These are phyloP conservation scores for Penicillium desertorum DNA, from an alignment of 495 filamentous ascomycete species.

Conservation along the genomic window DNA sequence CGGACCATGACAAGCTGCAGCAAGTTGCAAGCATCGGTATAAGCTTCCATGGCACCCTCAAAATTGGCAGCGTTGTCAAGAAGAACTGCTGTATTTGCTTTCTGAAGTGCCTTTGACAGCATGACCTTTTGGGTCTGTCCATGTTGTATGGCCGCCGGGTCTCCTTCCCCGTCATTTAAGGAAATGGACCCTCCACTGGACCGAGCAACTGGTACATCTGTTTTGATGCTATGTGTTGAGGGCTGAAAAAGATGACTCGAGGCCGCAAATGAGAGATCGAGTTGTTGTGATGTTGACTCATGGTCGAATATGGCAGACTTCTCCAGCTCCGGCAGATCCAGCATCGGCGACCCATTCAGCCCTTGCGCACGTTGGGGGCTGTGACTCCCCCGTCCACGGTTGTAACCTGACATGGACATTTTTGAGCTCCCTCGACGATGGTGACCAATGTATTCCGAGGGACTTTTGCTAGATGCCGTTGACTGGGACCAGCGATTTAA, in stretches of 20 bases:
- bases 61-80: constrained; percentile 94
- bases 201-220: constrained; percentile 15
- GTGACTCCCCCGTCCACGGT: constrained; percentile 6
- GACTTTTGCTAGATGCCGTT: constrained; percentile 66
- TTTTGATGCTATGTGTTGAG: constrained; percentile 18
- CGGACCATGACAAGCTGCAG: constrained; percentile 83
- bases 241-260: constrained; percentile 23
- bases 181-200: constrained; percentile 31
- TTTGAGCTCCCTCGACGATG: constrained; percentile 54
- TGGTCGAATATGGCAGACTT: constrained; percentile 25
- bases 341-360: constrained; percentile 21
- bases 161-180: constrained; percentile 27
- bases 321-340: constrained; percentile 25
- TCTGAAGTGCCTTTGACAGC: constrained; percentile 88
- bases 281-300: constrained; percentile 18
- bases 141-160: constrained; percentile 39
- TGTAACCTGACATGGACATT: constrained; percentile 47
- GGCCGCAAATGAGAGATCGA: constrained; percentile 31
- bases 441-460: constrained; percentile 43
- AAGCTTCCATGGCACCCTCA: constrained; percentile 88
- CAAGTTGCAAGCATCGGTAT: constrained; percentile 81
- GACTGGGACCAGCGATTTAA: constrained; percentile 84
- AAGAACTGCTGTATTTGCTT: constrained; percentile 91
- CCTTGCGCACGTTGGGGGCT: constrained; percentile 20
- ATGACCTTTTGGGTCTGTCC: constrained; percentile 79